Conservation (phyloP, 768 basidiomycete species). For the Tylopilus intermedius region DNA sequence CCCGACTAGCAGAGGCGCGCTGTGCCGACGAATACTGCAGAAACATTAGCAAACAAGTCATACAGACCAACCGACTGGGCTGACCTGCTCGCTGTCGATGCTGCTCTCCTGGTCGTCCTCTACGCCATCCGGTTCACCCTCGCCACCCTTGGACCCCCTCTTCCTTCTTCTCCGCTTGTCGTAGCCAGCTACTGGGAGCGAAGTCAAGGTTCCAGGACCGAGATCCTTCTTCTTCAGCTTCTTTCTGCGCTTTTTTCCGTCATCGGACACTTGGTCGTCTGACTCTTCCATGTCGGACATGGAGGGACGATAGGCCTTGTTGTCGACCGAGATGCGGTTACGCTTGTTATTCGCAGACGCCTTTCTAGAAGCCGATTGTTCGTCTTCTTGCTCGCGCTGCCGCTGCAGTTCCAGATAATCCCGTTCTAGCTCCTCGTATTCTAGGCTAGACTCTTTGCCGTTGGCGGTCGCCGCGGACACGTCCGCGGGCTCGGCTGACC, state of each 20-base stretch:
- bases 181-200: conserved; percentile 62
- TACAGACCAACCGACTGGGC: conserved; percentile 22
- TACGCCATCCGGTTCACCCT: conserved; percentile 31
- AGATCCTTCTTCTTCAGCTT: conserved; percentile 47
- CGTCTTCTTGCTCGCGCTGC: conserved; percentile 21
- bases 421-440: conserved; percentile 73
- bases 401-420: conserved; percentile 44
- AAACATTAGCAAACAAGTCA: conserved; percentile 6
- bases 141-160: conserved; percentile 40
- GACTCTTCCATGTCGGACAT: conserved; percentile 62
- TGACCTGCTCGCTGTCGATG: conserved; percentile 38
- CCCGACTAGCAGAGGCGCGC: conserved; percentile 33
- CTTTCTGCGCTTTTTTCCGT: conserved; percentile 48
- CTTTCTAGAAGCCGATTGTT: conserved; percentile 31
- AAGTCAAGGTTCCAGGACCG: conserved; percentile 53
- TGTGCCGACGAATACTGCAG: conserved; percentile 25
- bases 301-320: conserved; percentile 75
- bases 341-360: conserved; percentile 39
- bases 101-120: conserved; percentile 48
- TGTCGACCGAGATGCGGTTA: conserved; percentile 67
- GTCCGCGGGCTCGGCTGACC: conserved; percentile 51
- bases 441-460: conserved; percentile 54
- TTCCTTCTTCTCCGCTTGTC: conserved; percentile 59
- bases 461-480: conserved; percentile 36
- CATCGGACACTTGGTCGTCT: conserved; percentile 54